A percentile compares a stretch with the other conserved stretches of the same genome.
These are phyloP conservation scores for Colletotrichum navitas DNA, from an alignment of 2,329 filamentous ascomycete genomes.

Conservation along the genomic window DNA sequence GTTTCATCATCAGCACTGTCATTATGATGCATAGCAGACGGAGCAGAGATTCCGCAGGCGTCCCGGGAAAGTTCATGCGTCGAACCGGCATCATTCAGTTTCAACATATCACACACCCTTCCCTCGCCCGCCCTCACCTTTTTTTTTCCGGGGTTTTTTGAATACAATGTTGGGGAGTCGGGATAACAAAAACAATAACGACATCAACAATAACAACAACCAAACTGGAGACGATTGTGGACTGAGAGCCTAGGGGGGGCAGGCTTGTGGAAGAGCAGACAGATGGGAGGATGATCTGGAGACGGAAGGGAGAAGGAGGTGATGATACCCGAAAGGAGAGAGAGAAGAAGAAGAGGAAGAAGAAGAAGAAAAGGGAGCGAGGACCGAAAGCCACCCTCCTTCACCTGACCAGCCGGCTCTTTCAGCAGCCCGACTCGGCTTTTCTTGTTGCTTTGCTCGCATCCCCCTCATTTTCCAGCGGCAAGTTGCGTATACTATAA, in stretches of 20 bases:
- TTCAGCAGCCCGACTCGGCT: not conserved
- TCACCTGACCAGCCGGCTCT: not conserved
- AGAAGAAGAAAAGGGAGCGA: not conserved
- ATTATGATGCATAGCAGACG: constrained; percentile 34
- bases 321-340: constrained; percentile 35
- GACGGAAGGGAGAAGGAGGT: not conserved
- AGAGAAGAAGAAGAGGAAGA: not conserved
- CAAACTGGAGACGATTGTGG: not conserved
- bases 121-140: too few species aligned
- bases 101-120: not conserved
- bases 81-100: not conserved
- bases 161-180: not conserved
- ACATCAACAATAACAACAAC: too few species aligned
- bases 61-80: not conserved
- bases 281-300: not conserved
- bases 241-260: not conserved
- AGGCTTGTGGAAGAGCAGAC: not conserved
- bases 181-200: not conserved
- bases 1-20: constrained; percentile 22
- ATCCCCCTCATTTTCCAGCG: too few species aligned
- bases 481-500: not conserved
- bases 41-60: constrained; percentile 22
- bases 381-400: too few species aligned
- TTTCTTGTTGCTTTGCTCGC: not conserved
- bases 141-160: not conserved